Conservation (phyloP, 371 early-diverging fungal species). For the Thermomucor indicae-seudaticae region DNA sequence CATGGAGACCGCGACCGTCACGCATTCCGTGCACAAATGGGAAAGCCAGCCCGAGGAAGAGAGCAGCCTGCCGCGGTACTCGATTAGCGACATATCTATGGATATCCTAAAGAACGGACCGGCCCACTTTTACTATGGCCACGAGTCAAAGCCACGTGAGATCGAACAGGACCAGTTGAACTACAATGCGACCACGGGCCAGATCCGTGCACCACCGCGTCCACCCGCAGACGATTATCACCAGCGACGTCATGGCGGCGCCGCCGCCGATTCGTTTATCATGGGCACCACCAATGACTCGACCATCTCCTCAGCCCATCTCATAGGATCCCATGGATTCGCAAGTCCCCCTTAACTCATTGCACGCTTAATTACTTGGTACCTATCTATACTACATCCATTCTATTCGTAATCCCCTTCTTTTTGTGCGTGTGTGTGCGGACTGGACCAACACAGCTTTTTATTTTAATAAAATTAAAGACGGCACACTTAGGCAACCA, state of each 20-base stretch:
- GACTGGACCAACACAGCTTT: too few relatives aligned
- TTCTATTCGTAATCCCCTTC: too few relatives aligned
- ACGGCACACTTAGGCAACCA: constrained; percentile 49
- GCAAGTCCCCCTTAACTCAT: too few relatives aligned
- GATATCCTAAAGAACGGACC: constrained; percentile 4
- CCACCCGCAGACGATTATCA: neutral
- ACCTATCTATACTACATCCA: too few relatives aligned
- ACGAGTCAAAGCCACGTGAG: too few relatives aligned
- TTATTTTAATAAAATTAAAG: too few relatives aligned
- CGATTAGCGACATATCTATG: constrained; percentile 10
- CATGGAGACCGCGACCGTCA: neutral
- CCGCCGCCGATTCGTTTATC: neutral
- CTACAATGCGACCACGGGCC: constrained; percentile 25
- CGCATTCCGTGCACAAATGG: neutral
- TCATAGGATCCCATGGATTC: too few relatives aligned
- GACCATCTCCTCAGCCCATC: constrained; percentile 2
- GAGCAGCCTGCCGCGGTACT: constrained; percentile 5
- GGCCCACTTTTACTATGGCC: neutral
- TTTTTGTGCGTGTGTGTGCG: too few relatives aligned
- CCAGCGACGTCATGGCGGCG: too few relatives aligned
- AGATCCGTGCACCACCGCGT: constrained; percentile 18
- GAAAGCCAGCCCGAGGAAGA: neutral
- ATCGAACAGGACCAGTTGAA: constrained; percentile 23
- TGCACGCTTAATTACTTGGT: too few relatives aligned
- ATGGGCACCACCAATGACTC: neutral